These are phyloP conservation scores for Coemansia sp. DNA, from an alignment of 192 early-diverging fungal genomes.

Conservation along the genomic window DNA sequence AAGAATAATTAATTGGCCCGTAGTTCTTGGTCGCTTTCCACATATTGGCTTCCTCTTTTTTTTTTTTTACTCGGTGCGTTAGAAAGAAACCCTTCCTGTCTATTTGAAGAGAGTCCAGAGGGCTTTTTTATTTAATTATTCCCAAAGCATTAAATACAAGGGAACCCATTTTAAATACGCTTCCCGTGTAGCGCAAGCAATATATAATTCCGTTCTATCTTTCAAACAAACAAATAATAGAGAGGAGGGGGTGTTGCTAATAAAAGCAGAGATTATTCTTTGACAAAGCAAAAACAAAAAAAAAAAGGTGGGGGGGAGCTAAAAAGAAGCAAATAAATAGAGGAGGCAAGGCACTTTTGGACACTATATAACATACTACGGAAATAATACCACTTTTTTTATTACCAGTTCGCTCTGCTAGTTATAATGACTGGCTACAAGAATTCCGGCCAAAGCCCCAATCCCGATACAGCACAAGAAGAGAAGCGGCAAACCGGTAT, in stretches of 20 bases:
- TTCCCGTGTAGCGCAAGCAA: not conserved
- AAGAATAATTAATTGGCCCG: too few relatives aligned
- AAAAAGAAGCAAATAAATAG: not conserved
- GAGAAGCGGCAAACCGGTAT: too few relatives aligned
- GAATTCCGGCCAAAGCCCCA: not conserved
- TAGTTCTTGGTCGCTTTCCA: not conserved
- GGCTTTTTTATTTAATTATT: too few relatives aligned
- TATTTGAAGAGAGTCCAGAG: too few relatives aligned
- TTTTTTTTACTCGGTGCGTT: not conserved
- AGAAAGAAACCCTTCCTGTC: not conserved
- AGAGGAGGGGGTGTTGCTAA: too few relatives aligned
- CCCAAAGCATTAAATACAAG: too few relatives aligned
- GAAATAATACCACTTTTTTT: too few relatives aligned
- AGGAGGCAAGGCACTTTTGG: not conserved
- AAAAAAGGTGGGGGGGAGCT: too few relatives aligned
- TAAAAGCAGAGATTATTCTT: too few relatives aligned
- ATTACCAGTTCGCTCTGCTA: not conserved
- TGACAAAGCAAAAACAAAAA: not conserved
- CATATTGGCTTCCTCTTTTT: not conserved
- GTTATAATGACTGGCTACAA: not conserved
- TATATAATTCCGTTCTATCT: not conserved
- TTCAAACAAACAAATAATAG: too few relatives aligned
- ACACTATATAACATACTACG: too few relatives aligned
- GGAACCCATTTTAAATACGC: too few relatives aligned
- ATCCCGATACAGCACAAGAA: not conserved